Conservation (phyloP, 805 yeast species). For the Kluyveromyces lactis region DNA sequence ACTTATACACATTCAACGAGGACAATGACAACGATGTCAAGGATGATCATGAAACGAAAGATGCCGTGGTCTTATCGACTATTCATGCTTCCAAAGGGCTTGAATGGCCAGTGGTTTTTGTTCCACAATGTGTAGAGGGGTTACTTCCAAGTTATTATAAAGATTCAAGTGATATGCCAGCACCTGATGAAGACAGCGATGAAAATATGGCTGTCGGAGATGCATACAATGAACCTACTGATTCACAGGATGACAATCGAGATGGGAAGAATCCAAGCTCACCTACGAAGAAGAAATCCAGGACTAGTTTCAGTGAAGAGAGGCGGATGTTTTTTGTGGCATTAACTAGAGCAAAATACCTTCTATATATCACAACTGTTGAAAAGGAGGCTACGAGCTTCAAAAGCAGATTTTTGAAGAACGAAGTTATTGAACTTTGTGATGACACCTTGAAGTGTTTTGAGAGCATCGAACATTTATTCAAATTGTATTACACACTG, state of each 20-base stretch:
- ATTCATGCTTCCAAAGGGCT: slow-evolving; percentile 90
- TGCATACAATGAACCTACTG: slow-evolving; percentile 9
- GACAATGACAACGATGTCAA: slow-evolving; percentile 6
- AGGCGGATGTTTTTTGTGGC: slow-evolving; percentile 84
- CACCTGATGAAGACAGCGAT: slow-evolving; percentile 17
- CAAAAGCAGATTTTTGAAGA: slow-evolving; percentile 4
- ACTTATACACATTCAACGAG: slow-evolving; percentile 26
- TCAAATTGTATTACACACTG: slow-evolving; percentile 2
- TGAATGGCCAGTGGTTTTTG: slow-evolving; percentile 91
- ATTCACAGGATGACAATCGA: slow-evolving; percentile 9
- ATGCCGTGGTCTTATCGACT: slow-evolving; percentile 53
- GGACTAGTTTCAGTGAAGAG: slow-evolving; percentile 44
- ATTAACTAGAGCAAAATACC: slow-evolving; percentile 66
- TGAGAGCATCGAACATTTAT: neutral
- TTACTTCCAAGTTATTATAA: slow-evolving; percentile 44
- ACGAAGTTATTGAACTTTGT: slow-evolving; percentile 3
- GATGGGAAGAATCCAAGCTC: slow-evolving; percentile 9
- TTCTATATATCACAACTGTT: slow-evolving; percentile 37
- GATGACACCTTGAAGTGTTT: slow-evolving; percentile 1
- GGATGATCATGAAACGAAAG: neutral
- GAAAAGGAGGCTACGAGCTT: slow-evolving; percentile 9
- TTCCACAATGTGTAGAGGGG: slow-evolving; percentile 64
- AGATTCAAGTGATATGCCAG: slow-evolving; percentile 33
- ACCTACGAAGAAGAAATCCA: slow-evolving; percentile 5
- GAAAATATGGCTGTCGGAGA: slow-evolving; percentile 4